Conservation (phyloP, 352 stramenopile genomes). For the Globisporangium radiosum region DNA sequence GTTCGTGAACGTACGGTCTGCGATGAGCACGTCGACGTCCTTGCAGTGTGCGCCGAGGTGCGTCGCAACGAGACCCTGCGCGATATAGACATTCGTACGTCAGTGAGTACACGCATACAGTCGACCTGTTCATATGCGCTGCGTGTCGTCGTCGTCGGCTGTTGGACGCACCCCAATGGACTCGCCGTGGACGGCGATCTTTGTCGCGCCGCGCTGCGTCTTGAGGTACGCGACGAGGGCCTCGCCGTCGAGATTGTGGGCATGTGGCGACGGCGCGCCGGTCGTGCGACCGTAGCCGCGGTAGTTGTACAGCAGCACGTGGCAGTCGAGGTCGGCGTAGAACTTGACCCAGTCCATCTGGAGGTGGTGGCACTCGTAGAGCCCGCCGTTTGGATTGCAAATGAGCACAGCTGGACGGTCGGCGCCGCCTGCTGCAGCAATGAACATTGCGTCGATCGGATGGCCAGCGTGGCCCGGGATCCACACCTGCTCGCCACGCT, state of each 20-base stretch:
- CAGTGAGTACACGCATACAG: no score
- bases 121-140: not conserved
- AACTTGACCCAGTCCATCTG: constrained; percentile 89
- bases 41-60: constrained; percentile 54
- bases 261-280: constrained; percentile 45
- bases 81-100: no score
- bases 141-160: not conserved
- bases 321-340: constrained; percentile 70
- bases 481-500: constrained; percentile 81
- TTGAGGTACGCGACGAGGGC: constrained; percentile 72
- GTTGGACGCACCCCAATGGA: constrained; percentile 50
- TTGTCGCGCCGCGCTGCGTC: constrained; percentile 34
- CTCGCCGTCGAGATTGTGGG: constrained; percentile 64
- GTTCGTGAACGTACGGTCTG: constrained; percentile 76
- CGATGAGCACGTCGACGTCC: constrained; percentile 61
- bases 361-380: constrained; percentile 86
- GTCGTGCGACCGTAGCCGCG: constrained; percentile 75
- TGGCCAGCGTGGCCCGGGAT: constrained; percentile 53
- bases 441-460: constrained; percentile 76
- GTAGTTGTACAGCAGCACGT: constrained; percentile 86
- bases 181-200: constrained; percentile 74
- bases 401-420: constrained; percentile 54
- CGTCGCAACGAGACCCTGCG: constrained; percentile 59
- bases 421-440: constrained; percentile 32
- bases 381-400: constrained; percentile 79